Percentiles rank a stretch among this genome's conserved stretches.
phyloP scores from a whole-genome alignment of 2,329 filamentous ascomycete species.

The Verticillium dahliae region DNA sequence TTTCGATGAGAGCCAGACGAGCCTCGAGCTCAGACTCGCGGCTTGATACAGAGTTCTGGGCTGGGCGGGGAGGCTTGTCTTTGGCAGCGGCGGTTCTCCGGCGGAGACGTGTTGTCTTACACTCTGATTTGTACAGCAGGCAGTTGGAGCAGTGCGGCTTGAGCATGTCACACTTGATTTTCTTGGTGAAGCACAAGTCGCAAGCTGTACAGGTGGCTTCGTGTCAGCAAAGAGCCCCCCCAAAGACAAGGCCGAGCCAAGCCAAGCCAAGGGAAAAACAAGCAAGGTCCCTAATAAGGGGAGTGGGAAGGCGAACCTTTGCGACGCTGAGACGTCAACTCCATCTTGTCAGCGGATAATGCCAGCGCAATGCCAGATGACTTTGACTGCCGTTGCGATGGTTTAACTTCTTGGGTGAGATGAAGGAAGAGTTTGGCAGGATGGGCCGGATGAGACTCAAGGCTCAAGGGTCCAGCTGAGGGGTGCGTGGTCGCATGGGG shows the following conservation, averaged over 20 bases:
- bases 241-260: neutral
- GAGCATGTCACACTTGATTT: constrained; percentile 38
- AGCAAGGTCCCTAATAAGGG: too few species aligned
- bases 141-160: constrained; percentile 38
- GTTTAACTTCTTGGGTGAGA: neutral
- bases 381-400: neutral
- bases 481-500: neutral
- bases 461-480: neutral
- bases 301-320: constrained; percentile 13
- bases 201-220: constrained; percentile 20
- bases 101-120: constrained; percentile 22
- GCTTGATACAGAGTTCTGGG: constrained; percentile 3
- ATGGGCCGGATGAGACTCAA: too few species aligned
- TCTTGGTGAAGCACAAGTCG: constrained; percentile 37
- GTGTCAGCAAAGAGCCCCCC: constrained; percentile 2
- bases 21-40: constrained; percentile 12
- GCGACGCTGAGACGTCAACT: constrained; percentile 18
- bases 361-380: neutral
- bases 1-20: constrained; percentile 20
- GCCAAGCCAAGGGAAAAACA: neutral
- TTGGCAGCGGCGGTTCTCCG: constrained; percentile 9
- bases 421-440: neutral
- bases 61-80: constrained; percentile 1
- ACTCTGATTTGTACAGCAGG: constrained; percentile 32
- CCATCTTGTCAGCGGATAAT: constrained; percentile 12